phyloP scores from a whole-genome alignment of 108 stramenopile species.

The Nitzschia sp. region DNA sequence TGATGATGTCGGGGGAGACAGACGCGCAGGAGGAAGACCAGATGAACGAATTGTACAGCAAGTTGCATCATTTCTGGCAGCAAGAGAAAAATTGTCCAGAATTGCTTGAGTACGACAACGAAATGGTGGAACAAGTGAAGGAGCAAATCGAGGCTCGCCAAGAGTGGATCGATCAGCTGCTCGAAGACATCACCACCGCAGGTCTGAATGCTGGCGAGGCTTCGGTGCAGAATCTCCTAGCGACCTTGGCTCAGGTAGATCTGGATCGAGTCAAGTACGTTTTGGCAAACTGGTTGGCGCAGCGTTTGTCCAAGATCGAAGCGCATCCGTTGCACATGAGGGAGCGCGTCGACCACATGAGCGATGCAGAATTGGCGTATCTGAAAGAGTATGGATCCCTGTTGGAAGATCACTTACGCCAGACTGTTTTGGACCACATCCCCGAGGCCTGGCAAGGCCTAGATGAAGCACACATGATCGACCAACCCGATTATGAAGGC shows the following conservation, averaged over 20 bases:
- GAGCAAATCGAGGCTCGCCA: slow-evolving; percentile 56
- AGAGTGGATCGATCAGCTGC: slow-evolving; percentile 54
- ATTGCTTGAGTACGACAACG: slow-evolving; percentile 55
- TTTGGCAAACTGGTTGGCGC: slow-evolving; percentile 61
- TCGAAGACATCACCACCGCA: slow-evolving; percentile 9
- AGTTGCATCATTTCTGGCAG: slow-evolving; percentile 59
- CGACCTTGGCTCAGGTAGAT: slow-evolving; percentile 66
- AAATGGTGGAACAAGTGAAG: slow-evolving; percentile 44
- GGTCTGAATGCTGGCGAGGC: slow-evolving; percentile 25
- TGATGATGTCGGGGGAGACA: slow-evolving; percentile 6
- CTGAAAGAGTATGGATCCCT: slow-evolving; percentile 59
- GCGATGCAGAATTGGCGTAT: slow-evolving; percentile 45
- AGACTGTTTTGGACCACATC: slow-evolving; percentile 67
- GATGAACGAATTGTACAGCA: slow-evolving; percentile 54
- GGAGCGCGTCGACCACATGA: slow-evolving; percentile 64
- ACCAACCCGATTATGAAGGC: slow-evolving; percentile 54
- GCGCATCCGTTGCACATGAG: slow-evolving; percentile 68
- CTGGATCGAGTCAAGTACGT: slow-evolving; percentile 69
- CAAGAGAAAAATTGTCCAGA: slow-evolving; percentile 73
- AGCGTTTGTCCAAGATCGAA: slow-evolving; percentile 75
- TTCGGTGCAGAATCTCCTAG: slow-evolving; percentile 52
- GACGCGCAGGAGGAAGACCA: neutral
- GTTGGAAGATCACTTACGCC: slow-evolving; percentile 57
- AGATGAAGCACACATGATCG: slow-evolving; percentile 76
- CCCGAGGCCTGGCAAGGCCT: slow-evolving; percentile 71